Base-by-base conservation (phyloP, 2,329 filamentous ascomycete species). In the Aspergillus candidus region DNA sequence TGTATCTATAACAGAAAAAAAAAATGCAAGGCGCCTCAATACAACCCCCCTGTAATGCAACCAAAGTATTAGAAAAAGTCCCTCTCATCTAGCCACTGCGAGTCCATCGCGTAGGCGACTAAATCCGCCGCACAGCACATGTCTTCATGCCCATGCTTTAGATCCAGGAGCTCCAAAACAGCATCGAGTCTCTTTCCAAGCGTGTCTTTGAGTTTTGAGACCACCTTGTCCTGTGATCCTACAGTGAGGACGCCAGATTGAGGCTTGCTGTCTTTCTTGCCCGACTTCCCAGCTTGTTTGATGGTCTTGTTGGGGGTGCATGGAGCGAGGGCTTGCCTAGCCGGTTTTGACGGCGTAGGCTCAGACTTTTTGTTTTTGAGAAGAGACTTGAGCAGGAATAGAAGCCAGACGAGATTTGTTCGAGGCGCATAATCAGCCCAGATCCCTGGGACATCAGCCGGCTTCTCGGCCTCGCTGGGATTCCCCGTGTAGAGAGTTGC, bases 341-440 rank as follows among this genome's bases (percentile, higher is more conserved):
- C 50, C 35, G 46, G 38, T 29, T 35, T 27, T 35, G 47, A 41
- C 30, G 44, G 38, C 4, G 32, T 7, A n/a, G 47, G 4, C 38
- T 61, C 56, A 1, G 51, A 41, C 35, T 60, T 61, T 33, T 54
- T 51, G 32, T 67, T 67, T 31, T 64, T 67, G 17, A 82, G 61
- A 1, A 84, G 67, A 51, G 75, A 76, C 46, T 74, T 71, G 11
- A 83, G 69, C 4, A 84, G 62, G 55, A 81, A 82, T 39, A 80
- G 74, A 15, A 82, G 62, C 81, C 81, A 84, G 11, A 83, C 68
- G 11, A 82, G 67, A 51, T 84, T 84, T 2, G 80, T 82, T 43
- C 72, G 70, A 3, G 81, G 79, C 32, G 75, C 71, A 57, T 76
- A 83, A 27, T 69, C 61, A 10, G 66, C 60, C 79, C 80, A 84